These are phyloP conservation scores for Boletus pseudo-olivaceus DNA, from an alignment of 768 basidiomycete species.

Conservation along the genomic window DNA sequence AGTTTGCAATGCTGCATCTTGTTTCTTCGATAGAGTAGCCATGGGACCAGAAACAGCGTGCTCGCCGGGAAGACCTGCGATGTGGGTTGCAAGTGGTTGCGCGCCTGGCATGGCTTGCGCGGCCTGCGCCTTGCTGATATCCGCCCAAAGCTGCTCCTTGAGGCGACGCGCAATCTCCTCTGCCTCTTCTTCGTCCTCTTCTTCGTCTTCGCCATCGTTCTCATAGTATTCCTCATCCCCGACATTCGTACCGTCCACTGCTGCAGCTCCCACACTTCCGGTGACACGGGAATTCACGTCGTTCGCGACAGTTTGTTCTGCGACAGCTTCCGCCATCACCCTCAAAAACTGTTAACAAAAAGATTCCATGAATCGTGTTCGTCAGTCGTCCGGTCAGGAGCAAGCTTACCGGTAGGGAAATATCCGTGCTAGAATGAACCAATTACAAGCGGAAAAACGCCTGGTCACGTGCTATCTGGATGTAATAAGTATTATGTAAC, in stretches of 20 bases:
- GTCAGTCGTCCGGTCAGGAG: conserved; percentile 1
- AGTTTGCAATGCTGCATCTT: conserved; percentile 59
- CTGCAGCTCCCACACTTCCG: not conserved
- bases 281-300: not conserved
- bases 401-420: conserved; percentile 12
- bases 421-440: not conserved
- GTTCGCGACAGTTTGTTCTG: conserved; percentile 4
- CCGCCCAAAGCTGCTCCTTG: conserved; percentile 76
- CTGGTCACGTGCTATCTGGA: conserved; percentile 14
- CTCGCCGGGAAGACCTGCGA: not conserved
- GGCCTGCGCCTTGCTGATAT: conserved; percentile 62
- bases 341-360: conserved; percentile 2
- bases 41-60: conserved; percentile 11
- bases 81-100: conserved; percentile 1
- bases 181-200: conserved; percentile 57
- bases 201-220: conserved; percentile 55
- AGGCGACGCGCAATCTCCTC: conserved; percentile 70
- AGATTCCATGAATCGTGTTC: conserved; percentile 4
- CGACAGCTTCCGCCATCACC: conserved; percentile 13
- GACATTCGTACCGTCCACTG: conserved; percentile 33
- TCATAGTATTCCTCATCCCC: conserved; percentile 41
- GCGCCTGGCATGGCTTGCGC: conserved; percentile 31
- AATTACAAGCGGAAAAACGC: not conserved
- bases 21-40: conserved; percentile 37
- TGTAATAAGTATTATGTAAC: conserved; percentile 8